Conservation (phyloP, 2,329 filamentous ascomycete genomes). For the Blastomyces parvus region DNA sequence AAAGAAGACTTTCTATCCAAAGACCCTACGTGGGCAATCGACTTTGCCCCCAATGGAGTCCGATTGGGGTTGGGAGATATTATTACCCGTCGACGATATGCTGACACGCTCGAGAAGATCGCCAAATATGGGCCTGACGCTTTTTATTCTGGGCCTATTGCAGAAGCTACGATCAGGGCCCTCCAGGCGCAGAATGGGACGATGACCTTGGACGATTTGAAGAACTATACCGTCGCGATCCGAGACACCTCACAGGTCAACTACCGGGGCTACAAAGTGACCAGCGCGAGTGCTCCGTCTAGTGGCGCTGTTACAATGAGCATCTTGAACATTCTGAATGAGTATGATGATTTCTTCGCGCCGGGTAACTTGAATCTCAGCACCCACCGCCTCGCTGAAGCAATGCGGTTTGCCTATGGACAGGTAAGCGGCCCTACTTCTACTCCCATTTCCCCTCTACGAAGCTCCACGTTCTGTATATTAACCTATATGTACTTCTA, state of each 20-base stretch:
- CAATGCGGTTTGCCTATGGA: constrained; percentile 82
- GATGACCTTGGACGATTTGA: constrained; percentile 71
- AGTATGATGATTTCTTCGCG: constrained; percentile 57
- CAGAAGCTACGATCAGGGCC: constrained; percentile 61
- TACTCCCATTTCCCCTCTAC: neutral
- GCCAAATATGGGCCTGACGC: constrained; percentile 61
- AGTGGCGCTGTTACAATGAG: constrained; percentile 67
- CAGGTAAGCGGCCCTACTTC: constrained; percentile 24
- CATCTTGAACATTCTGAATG: constrained; percentile 73
- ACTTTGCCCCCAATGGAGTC: constrained; percentile 78
- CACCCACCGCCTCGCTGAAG: constrained; percentile 75
- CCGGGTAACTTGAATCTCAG: constrained; percentile 53
- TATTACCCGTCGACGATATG: constrained; percentile 73
- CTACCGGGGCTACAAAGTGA: constrained; percentile 63
- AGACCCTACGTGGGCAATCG: constrained; percentile 70
- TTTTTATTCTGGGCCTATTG: constrained; percentile 65
- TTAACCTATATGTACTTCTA: constrained; percentile 25
- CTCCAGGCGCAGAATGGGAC: constrained; percentile 65
- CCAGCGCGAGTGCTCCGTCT: constrained; percentile 58
- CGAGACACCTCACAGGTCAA: constrained; percentile 54
- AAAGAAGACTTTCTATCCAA: constrained; percentile 59
- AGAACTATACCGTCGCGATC: constrained; percentile 59
- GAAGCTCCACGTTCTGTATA: constrained; percentile 1
- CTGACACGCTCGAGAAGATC: constrained; percentile 67
- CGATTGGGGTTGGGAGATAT: constrained; percentile 62